These are phyloP conservation scores for Solanum appendiculatum DNA, from an alignment of 257 asterid species.

Conservation along the genomic window DNA sequence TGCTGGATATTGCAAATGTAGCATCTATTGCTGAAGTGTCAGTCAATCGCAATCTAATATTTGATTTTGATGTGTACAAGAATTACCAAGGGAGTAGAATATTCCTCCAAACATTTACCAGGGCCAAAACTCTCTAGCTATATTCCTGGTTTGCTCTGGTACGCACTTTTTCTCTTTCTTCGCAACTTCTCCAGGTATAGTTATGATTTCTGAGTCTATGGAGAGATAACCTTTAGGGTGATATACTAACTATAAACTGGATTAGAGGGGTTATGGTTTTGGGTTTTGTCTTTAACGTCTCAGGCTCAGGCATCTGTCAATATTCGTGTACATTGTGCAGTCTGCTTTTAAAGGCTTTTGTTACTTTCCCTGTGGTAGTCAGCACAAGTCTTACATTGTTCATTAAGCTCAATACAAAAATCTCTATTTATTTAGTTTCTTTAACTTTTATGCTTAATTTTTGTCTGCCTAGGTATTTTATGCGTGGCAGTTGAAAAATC, in stretches of 20 bases:
- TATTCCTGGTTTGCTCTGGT: background rate
- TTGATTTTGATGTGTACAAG: background rate
- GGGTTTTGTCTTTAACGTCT: background rate
- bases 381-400: background rate
- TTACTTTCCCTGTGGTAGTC: background rate
- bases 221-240: background rate
- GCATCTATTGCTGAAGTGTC: conserved; percentile 8
- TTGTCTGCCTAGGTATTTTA: conserved; percentile 5
- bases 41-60: background rate
- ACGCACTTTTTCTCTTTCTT: background rate
- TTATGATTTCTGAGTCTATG: background rate
- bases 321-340: background rate
- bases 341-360: background rate
- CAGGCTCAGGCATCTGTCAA: background rate
- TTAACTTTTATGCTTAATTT: background rate
- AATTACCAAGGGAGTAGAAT: background rate
- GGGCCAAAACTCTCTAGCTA: background rate
- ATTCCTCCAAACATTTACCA: background rate
- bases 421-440: background rate
- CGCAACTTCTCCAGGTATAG: background rate
- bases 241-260: background rate
- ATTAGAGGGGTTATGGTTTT: background rate
- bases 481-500: conserved; percentile 3
- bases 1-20: background rate
- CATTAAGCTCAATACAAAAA: background rate